Evolutionary conservation across 352 stramenopile species (phyloP), one percentile per base, ranked within the genome.

Genomic region (Globisporangium apiculatum): DNA sequence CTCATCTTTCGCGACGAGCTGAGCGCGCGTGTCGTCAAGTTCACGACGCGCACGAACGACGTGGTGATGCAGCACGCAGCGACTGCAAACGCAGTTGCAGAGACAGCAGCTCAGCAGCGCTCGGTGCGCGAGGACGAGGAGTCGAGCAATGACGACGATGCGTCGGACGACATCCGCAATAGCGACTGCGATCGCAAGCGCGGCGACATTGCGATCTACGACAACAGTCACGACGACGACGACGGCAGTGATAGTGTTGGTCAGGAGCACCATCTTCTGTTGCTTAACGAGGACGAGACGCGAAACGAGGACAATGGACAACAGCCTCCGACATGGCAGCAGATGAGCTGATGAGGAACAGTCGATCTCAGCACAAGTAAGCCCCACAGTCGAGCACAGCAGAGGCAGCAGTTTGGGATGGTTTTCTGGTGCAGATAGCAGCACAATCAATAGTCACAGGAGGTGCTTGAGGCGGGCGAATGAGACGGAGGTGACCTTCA

Each of bases 1-100:
- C 60, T 76, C 31, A 73, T 88, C 51, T 86, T 85, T 51, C 75
- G 72, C 15, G 69, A 88, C n/a, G 75, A 85, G 54, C 73, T 88
- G n/a, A 62, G 65, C 8, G 64, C 65, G 24, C 69, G 71, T 2
- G 78, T 88, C 18, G 10, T 73, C 2, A 84, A 83, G 55, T 86
- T 86, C 60, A 75, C 64, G 0, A 48, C 62, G 0, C 57, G 84
- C 12, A 83, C 71, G 9, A 55, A 53, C 5, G 41, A 41, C 7
- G 61, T 53, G 35, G 3, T 55, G 15, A 47, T 12, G 54, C 17
- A 58, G 51, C 45, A 66, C 24, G 24, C 24, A 60, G 42, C 63
- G 47, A 48, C 63, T 43, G 5, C 42, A 53, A 31, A 42, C 17
- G 50, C 42, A 8, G 42, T 40, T 38, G 4, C 47, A 55, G 40